Percentiles rank a stretch among this genome's conserved stretches.
Conservation (phyloP, 352 stramenopile genomes). For the Phytophthora pinifolia region DNA sequence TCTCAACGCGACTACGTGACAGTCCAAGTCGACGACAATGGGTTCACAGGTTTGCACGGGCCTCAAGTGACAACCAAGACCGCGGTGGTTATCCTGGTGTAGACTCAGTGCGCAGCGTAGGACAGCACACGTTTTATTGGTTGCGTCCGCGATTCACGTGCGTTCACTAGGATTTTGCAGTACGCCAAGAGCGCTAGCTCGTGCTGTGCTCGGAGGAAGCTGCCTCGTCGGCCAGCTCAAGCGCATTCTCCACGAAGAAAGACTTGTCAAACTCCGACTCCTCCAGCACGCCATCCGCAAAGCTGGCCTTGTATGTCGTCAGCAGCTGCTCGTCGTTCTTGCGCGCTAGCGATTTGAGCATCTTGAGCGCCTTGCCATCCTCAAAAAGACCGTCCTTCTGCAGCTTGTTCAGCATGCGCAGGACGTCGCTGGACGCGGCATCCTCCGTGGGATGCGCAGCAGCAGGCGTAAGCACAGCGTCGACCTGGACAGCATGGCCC, state of each 20-base stretch:
- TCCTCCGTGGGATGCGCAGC: conserved; percentile 25
- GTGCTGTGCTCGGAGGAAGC: conserved; percentile 8
- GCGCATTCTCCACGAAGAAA: conserved; percentile 85
- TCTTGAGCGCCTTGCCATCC: conserved; percentile 68
- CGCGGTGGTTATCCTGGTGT: conserved; percentile 18
- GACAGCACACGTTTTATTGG: conserved; percentile 4
- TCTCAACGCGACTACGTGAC: conserved; percentile 37
- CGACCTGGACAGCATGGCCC: conserved; percentile 14
- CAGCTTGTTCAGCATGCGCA: conserved; percentile 73
- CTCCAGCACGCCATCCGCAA: conserved; percentile 50
- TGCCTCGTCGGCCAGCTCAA: conserved; percentile 76
- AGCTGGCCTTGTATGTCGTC: conserved; percentile 80
- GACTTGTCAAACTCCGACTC: conserved; percentile 69
- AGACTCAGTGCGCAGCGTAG: not conserved
- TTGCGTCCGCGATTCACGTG: conserved; percentile 2
- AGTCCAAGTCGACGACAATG: conserved; percentile 61
- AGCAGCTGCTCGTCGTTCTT: conserved; percentile 82
- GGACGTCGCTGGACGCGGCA: conserved; percentile 60
- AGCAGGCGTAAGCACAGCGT: conserved; percentile 10
- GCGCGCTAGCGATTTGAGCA: conserved; percentile 82
- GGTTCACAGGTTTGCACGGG: conserved; percentile 41
- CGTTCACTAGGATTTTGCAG: conserved; percentile 5
- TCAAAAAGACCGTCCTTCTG: conserved; percentile 79
- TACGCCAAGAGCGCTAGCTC: conserved; percentile 15
- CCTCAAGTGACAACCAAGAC: conserved; percentile 30